Base-by-base conservation (phyloP, 352 stramenopile genomes). In the Phytopythium montanum region DNA sequence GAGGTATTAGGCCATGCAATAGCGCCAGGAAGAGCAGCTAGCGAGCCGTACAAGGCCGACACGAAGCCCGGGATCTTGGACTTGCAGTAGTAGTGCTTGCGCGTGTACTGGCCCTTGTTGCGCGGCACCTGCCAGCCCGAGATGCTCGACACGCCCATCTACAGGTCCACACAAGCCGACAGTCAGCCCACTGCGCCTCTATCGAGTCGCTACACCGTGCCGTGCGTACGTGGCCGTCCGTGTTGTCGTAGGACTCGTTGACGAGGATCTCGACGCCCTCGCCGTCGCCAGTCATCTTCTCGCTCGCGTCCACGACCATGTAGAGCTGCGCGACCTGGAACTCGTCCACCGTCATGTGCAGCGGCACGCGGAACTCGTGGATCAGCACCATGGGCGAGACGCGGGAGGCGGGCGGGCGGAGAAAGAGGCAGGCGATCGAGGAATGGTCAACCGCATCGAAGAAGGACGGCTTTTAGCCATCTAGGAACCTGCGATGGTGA, bases 1-100 rank as follows among this genome's bases (percentile, higher is more conserved):
- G 18, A 21, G 2, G 5, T 18, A n/a, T 44, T 44, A 44, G 38
- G 12, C 14, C 13, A 9, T 5, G 3, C 38, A 18, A 12, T 8
- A n/a, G 39, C 39, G 21, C 19, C 14, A 26, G 14, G 14, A 13
- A 25, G 8, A 28, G 8, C 16, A 52, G 31, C 31, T 9, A 26
- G 12, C 19, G 18, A 6, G 3, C 65, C 75, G 28, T 88, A 93
- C 84, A 94, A 84, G 44, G 82, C 77, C 6, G 81, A 91, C 13
- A 94, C 73, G 60, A 90, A 87, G 61, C 78, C 72, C 10, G 86
- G 86, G 64, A 95, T 92, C 66, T 90, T 86, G 59, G 75, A 89
- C 71, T 89, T 88, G 76, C 77, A 85, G 69, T 92, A 92, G 69
- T 95, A 95, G 70, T 95, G 85, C 66, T 95, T 95, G 64, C 85